Percentiles rank a stretch among this genome's conserved stretches.
Evolutionary conservation across 805 yeast genomes (phyloP).

Genomic region (Hanseniaspora meyeri): DNA sequence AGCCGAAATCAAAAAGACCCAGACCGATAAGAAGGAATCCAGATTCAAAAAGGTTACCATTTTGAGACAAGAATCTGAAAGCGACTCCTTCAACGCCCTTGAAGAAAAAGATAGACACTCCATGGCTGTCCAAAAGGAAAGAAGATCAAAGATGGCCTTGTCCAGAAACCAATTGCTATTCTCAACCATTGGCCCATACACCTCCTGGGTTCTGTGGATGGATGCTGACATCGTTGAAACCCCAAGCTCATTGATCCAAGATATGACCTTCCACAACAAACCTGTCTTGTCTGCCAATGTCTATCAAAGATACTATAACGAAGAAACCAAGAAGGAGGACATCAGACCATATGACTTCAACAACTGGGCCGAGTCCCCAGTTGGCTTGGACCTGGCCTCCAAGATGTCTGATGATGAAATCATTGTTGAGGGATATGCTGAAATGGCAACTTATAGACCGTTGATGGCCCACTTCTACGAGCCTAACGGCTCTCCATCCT

Average conservation of each 20-base stretch:
- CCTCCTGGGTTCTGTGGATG: conserved; percentile 93
- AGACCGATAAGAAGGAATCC: conserved; percentile 47
- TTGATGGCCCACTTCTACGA: conserved; percentile 85
- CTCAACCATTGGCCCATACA: conserved; percentile 77
- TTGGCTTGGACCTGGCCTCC: conserved; percentile 63
- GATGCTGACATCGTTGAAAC: conserved; percentile 92
- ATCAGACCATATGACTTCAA: conserved; percentile 90
- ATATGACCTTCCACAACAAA: conserved; percentile 70
- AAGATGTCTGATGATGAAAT: conserved; percentile 76
- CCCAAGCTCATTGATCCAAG: conserved; percentile 72
- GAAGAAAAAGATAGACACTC: conserved; percentile 86
- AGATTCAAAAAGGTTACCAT: conserved; percentile 77
- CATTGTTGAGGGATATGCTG: conserved; percentile 86
- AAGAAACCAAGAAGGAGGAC: conserved; percentile 39
- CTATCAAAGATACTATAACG: conserved; percentile 65
- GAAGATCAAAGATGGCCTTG: conserved; percentile 83
- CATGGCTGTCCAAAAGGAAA: conserved; percentile 66
- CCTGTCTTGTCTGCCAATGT: conserved; percentile 88
- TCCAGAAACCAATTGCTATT: conserved; percentile 86
- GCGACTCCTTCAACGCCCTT: conserved; percentile 62
- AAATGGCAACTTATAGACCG: conserved; percentile 86
- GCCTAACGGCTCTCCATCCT: conserved; percentile 44
- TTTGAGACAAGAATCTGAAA: conserved; percentile 63
- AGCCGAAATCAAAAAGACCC: conserved; percentile 58
- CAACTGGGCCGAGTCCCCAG: conserved; percentile 85